Evolutionary conservation across 2,329 filamentous ascomycete species (phyloP).

Genomic region (Hyphodiscus sp.): DNA sequence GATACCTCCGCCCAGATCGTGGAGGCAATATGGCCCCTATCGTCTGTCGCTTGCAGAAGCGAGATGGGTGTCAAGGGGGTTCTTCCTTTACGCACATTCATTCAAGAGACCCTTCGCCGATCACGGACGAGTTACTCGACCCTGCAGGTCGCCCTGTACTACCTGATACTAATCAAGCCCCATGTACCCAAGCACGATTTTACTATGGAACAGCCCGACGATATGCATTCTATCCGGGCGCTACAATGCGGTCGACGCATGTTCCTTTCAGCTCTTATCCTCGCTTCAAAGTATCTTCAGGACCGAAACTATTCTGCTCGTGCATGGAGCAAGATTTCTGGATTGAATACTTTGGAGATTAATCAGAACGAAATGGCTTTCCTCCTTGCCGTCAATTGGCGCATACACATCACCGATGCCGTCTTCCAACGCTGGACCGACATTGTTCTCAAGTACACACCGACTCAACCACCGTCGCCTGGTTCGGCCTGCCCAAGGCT

Average conservation of each 20-base stretch:
- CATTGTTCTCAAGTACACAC: slow-evolving; percentile 76
- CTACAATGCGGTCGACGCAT: slow-evolving; percentile 95
- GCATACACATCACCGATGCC: slow-evolving; percentile 84
- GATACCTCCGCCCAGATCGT: slow-evolving; percentile 97
- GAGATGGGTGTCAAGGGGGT: slow-evolving; percentile 71
- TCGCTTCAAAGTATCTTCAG: slow-evolving; percentile 96
- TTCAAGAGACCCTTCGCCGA: slow-evolving; percentile 91
- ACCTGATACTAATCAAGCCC: slow-evolving; percentile 87
- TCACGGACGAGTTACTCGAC: slow-evolving; percentile 97
- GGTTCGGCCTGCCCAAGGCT: slow-evolving; percentile 30
- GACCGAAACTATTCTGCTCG: slow-evolving; percentile 96
- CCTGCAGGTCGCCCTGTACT: slow-evolving; percentile 92
- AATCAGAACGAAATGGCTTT: slow-evolving; percentile 96
- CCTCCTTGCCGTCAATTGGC: slow-evolving; percentile 84
- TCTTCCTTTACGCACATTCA: slow-evolving; percentile 87
- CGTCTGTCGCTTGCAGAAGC: slow-evolving; percentile 69
- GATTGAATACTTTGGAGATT: slow-evolving; percentile 87
- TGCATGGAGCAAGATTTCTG: slow-evolving; percentile 98
- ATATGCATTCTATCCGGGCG: slow-evolving; percentile 65
- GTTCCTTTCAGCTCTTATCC: slow-evolving; percentile 90
- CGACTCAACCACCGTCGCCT: slow-evolving; percentile 48
- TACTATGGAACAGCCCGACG: slow-evolving; percentile 75
- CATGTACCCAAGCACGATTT: slow-evolving; percentile 80
- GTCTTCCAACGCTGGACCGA: slow-evolving; percentile 92
- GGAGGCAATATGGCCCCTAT: slow-evolving; percentile 92